Evolutionary conservation across 192 early-diverging fungal genomes (phyloP).

Genomic region (Lobosporangium transversale): DNA sequence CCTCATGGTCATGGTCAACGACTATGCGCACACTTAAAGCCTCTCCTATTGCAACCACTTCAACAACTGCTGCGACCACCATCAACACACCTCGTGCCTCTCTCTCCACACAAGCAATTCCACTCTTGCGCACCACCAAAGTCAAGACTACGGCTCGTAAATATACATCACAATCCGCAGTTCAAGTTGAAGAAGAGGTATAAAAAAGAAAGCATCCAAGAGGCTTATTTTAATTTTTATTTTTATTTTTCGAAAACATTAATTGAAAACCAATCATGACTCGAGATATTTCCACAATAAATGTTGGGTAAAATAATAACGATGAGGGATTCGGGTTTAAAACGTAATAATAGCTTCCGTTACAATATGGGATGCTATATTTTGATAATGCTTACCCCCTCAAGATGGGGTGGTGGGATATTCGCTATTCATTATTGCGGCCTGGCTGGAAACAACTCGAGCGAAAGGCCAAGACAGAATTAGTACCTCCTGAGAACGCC

Average conservation of each 20-base stretch:
- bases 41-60: not conserved
- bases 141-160: conserved; percentile 4
- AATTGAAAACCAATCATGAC: too few relatives aligned
- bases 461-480: conserved; percentile 50
- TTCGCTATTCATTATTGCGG: conserved; percentile 32
- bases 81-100: not conserved
- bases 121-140: conserved; percentile 15
- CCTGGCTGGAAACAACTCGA: conserved; percentile 49
- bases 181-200: conserved; percentile 44
- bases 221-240: not conserved
- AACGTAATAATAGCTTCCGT: not conserved
- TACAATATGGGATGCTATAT: conserved; percentile 49
- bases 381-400: conserved; percentile 51
- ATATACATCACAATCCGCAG: conserved; percentile 38
- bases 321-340: not conserved
- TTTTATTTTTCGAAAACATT: not conserved
- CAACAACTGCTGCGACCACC: not conserved
- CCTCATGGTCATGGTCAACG: too few relatives aligned
- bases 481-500: conserved; percentile 54
- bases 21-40: conserved; percentile 19
- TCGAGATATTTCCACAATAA: too few relatives aligned
- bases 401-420: conserved; percentile 54
- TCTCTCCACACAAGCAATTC: conserved; percentile 1
- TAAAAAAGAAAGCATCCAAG: not conserved
- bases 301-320: not conserved